Evolutionary conservation across 2,329 filamentous ascomycete genomes (phyloP).

Genomic region (Fusarium sambucinum): DNA sequence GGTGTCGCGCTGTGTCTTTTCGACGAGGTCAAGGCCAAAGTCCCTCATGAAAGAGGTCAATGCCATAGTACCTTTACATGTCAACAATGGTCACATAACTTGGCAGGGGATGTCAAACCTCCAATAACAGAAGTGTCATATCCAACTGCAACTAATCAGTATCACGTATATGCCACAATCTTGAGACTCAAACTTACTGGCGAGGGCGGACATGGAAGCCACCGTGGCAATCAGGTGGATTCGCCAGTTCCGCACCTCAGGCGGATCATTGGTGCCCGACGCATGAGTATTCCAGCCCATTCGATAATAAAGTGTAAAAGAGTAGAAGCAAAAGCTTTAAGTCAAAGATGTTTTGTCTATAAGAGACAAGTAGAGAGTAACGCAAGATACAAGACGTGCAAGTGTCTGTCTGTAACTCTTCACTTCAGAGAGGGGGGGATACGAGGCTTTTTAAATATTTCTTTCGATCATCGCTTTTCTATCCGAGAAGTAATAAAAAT

Average conservation of each 20-base stretch:
- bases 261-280: constrained; percentile 54
- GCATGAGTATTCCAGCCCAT: constrained; percentile 51
- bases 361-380: neutral
- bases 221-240: constrained; percentile 52
- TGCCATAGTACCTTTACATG: constrained; percentile 50
- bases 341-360: neutral
- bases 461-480: neutral
- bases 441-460: constrained; percentile 22
- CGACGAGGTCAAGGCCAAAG: constrained; percentile 49
- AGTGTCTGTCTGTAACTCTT: constrained; percentile 16
- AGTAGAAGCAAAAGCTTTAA: neutral
- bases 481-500: neutral
- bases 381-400: constrained; percentile 10
- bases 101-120: constrained; percentile 14
- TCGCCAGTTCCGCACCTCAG: constrained; percentile 52
- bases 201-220: constrained; percentile 52
- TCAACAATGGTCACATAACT: neutral
- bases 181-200: constrained; percentile 42
- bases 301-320: constrained; percentile 24
- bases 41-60: constrained; percentile 54
- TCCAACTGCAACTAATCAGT: constrained; percentile 43
- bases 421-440: neutral
- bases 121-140: constrained; percentile 57
- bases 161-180: rapidly evolving
- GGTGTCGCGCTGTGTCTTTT: constrained; percentile 48